Evolutionary conservation across 73 alveolate genomes (phyloP), one percentile per base, ranked within the genome.

Genomic region (Paramecium octaurelia): DNA sequence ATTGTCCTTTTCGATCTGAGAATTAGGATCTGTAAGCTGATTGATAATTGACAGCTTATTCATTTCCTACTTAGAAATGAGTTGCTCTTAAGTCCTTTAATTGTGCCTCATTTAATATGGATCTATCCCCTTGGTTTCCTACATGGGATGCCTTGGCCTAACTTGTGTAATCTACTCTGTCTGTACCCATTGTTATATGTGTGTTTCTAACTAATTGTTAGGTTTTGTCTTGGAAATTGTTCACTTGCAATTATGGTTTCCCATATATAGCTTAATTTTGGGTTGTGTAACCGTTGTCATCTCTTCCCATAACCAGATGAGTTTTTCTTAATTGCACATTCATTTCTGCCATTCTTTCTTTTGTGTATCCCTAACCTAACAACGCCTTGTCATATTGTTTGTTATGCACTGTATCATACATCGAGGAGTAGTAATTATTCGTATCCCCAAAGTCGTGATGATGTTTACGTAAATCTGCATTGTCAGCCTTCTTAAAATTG

Each of bases 381-480:
- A 73, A 71, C 24, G 80, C 31, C 20, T 77, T 64, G 48, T 89
- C 94, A 69, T 89, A 89, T 27, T 77, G 31, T 71, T 89, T 89
- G 48, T 89, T 89, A 9, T 70, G 88, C 54, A 70, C 48, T 16
- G 80, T 64, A 46, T 89, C 88, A 73, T 89, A 89, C 92, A 89
- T 89, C 7, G 92, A 43, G 2, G 94, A 89, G 10, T 89, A 83
- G 73, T 89, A 89, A 44, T 89, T 50, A 21, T 70, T 89, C n/a
- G 71, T 89, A 36, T 89, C 94, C n/a, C 94, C 94, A 71, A 89
- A 89, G 16, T 89, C 94, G 73, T 89, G 94, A 54, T 89, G 86
- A 70, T 89, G 94, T 64, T 89, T 89, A 34, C 94, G 71, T 58
- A 89, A 71, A 89, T 89, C 92, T 18, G 71, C 88, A 70, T 83